Evolutionary conservation across 306 rosid species (phyloP).

Genomic region (Pterocarpus macrocarpus): DNA sequence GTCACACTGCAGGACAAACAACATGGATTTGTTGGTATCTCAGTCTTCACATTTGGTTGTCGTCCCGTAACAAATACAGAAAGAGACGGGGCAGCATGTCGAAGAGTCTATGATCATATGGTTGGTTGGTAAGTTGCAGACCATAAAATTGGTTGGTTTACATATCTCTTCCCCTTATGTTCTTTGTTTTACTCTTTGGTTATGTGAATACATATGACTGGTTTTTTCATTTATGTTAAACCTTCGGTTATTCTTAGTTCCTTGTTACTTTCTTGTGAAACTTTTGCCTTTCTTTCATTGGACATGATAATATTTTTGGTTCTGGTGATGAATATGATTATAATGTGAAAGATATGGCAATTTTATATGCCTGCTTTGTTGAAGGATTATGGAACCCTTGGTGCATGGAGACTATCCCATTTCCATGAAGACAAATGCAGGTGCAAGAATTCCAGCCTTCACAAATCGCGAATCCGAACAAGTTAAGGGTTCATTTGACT

Average conservation of each 20-base stretch:
- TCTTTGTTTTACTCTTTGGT: background rate
- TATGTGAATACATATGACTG: background rate
- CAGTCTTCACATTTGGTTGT: constrained; percentile 44
- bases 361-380: constrained; percentile 1
- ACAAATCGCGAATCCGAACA: constrained; percentile 52
- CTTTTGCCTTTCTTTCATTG: background rate
- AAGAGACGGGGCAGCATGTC: constrained; percentile 55
- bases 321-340: background rate
- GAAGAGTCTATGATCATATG: constrained; percentile 54
- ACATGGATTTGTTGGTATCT: constrained; percentile 47
- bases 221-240: too few relatives aligned
- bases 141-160: background rate
- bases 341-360: background rate
- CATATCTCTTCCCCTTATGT: background rate
- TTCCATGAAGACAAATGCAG: too few relatives aligned
- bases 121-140: constrained; percentile 61
- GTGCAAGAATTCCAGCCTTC: constrained; percentile 48
- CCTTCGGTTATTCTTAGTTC: too few relatives aligned
- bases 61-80: constrained; percentile 57
- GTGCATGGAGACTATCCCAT: constrained; percentile 70
- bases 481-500: constrained; percentile 69
- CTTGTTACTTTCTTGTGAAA: background rate
- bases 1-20: too few relatives aligned
- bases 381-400: constrained; percentile 73
- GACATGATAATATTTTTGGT: background rate